phyloP scores from a whole-genome alignment of 73 alveolate genomes.

The Uronychia binucleata region DNA sequence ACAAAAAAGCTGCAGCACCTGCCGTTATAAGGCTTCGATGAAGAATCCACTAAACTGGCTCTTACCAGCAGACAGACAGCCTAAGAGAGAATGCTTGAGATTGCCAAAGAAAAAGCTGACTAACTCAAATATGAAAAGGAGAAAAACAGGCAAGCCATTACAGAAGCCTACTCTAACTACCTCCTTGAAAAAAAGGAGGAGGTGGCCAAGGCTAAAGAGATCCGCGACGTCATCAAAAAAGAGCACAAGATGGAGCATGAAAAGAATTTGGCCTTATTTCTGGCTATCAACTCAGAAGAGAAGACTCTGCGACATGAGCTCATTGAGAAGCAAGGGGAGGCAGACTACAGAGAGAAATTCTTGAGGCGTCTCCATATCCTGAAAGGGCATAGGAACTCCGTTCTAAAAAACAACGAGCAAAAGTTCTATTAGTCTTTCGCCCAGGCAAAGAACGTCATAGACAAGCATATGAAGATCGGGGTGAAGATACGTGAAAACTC shows the following conservation, averaged over 20 bases:
- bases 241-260: constrained; percentile 43
- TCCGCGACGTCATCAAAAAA: constrained; percentile 19
- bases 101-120: not conserved
- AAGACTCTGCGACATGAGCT: constrained; percentile 36
- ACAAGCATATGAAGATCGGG: constrained; percentile 55
- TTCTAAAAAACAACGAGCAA: constrained; percentile 24
- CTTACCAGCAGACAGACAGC: too few relatives aligned
- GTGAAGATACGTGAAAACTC: constrained; percentile 13
- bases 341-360: constrained; percentile 46
- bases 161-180: not conserved
- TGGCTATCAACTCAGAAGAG: constrained; percentile 48
- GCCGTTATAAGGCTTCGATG: too few relatives aligned
- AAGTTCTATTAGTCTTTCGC: constrained; percentile 20
- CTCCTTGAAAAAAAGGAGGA: constrained; percentile 27
- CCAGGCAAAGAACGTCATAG: constrained; percentile 54
- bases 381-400: constrained; percentile 1
- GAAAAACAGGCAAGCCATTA: not conserved
- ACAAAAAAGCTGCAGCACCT: too few relatives aligned
- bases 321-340: constrained; percentile 45
- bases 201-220: constrained; percentile 38
- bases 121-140: not conserved
- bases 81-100: not conserved
- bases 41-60: too few relatives aligned
- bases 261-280: constrained; percentile 30
- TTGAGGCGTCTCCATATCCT: constrained; percentile 16